Conservation (phyloP, 768 basidiomycete species). For the Agaricus subrufescens region DNA sequence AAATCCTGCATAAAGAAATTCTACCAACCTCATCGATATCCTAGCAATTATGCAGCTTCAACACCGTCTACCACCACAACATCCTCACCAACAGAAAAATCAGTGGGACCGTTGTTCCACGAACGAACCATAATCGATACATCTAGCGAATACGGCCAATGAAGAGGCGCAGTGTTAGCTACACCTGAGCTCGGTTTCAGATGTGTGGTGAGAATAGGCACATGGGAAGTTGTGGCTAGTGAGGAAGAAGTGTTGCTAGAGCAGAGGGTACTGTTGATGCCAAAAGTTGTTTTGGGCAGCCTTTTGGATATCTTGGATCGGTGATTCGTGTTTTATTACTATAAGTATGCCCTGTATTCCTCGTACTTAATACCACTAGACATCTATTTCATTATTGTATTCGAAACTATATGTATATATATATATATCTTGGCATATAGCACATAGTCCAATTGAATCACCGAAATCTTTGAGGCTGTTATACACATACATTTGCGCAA, state of each 20-base stretch:
- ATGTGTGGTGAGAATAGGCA: slow-evolving; percentile 42
- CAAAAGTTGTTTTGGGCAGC: slow-evolving; percentile 75
- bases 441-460: too few relatives aligned
- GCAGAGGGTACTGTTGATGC: slow-evolving; percentile 54
- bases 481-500: too few relatives aligned
- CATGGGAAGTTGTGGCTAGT: slow-evolving; percentile 8
- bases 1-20: slow-evolving; percentile 66
- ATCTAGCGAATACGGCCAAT: slow-evolving; percentile 54
- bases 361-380: not conserved
- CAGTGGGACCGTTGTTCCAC: slow-evolving; percentile 18
- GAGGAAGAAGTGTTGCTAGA: slow-evolving; percentile 45
- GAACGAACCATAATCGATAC: slow-evolving; percentile 51
- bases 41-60: slow-evolving; percentile 26
- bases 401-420: too few relatives aligned
- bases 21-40: slow-evolving; percentile 64
- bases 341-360: too few relatives aligned
- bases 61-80: slow-evolving; percentile 23
- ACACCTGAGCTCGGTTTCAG: slow-evolving; percentile 70
- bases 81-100: slow-evolving; percentile 9
- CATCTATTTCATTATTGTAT: too few relatives aligned
- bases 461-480: too few relatives aligned
- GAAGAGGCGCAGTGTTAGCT: slow-evolving; percentile 51
- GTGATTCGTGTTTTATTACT: not conserved
- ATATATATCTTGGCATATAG: too few relatives aligned
- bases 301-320: slow-evolving; percentile 40